These are phyloP conservation scores for Leccinum subfulvum DNA, from an alignment of 1,284 basidiomycete genomes.

Conservation along the genomic window DNA sequence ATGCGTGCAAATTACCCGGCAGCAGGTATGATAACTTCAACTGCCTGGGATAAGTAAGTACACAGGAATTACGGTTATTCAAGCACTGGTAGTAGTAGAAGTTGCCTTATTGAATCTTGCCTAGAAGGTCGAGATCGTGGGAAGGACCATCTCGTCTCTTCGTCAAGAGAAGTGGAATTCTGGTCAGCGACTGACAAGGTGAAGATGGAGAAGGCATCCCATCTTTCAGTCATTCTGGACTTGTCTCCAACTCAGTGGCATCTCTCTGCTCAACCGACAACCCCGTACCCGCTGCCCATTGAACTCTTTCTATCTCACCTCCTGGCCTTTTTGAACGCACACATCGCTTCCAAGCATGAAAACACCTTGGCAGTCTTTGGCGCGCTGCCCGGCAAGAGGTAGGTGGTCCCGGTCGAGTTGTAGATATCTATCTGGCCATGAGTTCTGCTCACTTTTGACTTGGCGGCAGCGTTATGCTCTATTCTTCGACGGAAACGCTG, in stretches of 20 bases:
- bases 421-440: neutral
- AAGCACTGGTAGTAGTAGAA: too few species aligned
- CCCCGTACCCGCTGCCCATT: slow-evolving; percentile 56
- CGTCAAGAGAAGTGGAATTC: neutral
- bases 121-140: too few species aligned
- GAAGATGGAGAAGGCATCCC: slow-evolving; percentile 56
- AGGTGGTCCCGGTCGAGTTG: slow-evolving; percentile 22
- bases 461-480: slow-evolving; percentile 62
- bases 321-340: slow-evolving; percentile 89
- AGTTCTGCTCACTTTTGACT: neutral
- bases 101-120: too few species aligned
- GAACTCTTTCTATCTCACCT: slow-evolving; percentile 75
- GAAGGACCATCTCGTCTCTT: too few species aligned
- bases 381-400: slow-evolving; percentile 81
- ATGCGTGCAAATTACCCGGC: too few species aligned
- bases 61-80: too few species aligned
- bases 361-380: slow-evolving; percentile 92
- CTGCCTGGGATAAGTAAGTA: too few species aligned
- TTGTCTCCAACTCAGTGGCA: slow-evolving; percentile 83
- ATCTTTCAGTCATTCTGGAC: slow-evolving; percentile 82
- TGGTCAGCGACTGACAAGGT: neutral
- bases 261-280: slow-evolving; percentile 50
- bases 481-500: slow-evolving; percentile 58
- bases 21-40: too few species aligned
- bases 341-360: slow-evolving; percentile 87